A percentile compares a stretch with the other conserved stretches of the same genome.
Evolutionary conservation across 1,139 yeast species (phyloP).

Genomic region (Candida frijolesensis): DNA sequence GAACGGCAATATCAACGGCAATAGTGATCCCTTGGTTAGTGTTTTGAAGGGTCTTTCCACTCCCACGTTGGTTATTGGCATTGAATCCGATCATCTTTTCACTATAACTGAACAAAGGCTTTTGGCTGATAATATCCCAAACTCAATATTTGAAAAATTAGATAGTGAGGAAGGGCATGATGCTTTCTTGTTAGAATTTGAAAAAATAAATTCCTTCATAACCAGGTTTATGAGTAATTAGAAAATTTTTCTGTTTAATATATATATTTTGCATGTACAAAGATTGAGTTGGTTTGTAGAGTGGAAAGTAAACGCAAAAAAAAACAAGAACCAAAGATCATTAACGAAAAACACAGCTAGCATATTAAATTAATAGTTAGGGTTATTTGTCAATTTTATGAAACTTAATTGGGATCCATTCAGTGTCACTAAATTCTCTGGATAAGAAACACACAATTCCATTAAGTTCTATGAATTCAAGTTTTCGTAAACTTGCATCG

Average conservation of each 20-base stretch:
- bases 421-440: too few relatives aligned
- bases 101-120: slow-evolving; percentile 90
- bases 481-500: too few relatives aligned
- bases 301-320: background rate
- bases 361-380: too few relatives aligned
- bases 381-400: too few relatives aligned
- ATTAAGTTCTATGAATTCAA: too few relatives aligned
- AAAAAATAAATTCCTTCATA: slow-evolving; percentile 58
- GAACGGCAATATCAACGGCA: slow-evolving; percentile 1
- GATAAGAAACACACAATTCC: too few relatives aligned
- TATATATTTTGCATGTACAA: background rate
- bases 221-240: slow-evolving; percentile 2
- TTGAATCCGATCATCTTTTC: slow-evolving; percentile 88
- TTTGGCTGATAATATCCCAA: slow-evolving; percentile 74
- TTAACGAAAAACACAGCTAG: too few relatives aligned
- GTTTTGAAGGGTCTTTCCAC: slow-evolving; percentile 56
- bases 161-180: slow-evolving; percentile 98
- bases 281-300: background rate
- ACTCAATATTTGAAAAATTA: slow-evolving; percentile 66
- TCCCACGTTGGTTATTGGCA: slow-evolving; percentile 86
- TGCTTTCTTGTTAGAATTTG: slow-evolving; percentile 90
- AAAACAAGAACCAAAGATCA: too few relatives aligned
- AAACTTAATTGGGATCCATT: too few relatives aligned
- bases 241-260: background rate
- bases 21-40: slow-evolving; percentile 44